Conservation (phyloP, 192 early-diverging fungal species). For the Chytriomyces confervae region DNA sequence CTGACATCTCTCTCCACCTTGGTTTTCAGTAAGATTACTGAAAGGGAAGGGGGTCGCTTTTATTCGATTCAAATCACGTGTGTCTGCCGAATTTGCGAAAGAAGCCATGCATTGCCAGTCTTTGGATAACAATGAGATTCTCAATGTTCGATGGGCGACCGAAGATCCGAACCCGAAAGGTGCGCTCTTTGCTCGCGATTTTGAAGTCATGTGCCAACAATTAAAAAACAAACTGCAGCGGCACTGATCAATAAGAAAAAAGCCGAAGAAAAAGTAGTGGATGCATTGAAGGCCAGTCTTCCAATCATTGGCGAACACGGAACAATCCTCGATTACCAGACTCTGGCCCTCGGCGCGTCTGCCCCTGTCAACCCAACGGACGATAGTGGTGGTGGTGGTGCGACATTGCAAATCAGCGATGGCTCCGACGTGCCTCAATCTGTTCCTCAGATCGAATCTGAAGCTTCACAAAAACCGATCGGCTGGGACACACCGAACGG, state of each 20-base stretch:
- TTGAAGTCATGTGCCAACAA: background rate
- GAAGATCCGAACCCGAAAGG: constrained; percentile 77
- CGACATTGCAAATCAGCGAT: background rate
- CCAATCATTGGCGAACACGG: constrained; percentile 60
- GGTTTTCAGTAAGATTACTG: constrained; percentile 71
- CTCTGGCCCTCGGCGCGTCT: constrained; percentile 19
- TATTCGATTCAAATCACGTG: constrained; percentile 73
- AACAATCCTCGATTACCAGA: constrained; percentile 62
- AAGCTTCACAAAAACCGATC: background rate
- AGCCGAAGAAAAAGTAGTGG: constrained; percentile 61
- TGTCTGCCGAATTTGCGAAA: constrained; percentile 85
- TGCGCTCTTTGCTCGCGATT: background rate
- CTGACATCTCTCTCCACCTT: constrained; percentile 20
- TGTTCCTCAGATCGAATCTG: background rate
- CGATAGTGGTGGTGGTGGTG: background rate
- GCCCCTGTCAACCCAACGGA: background rate
- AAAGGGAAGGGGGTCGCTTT: constrained; percentile 78
- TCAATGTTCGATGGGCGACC: constrained; percentile 81
- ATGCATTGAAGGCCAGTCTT: constrained; percentile 62
- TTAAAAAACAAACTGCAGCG: constrained; percentile 23
- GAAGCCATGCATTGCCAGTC: constrained; percentile 87
- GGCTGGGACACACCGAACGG: constrained; percentile 37
- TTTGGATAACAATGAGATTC: constrained; percentile 75
- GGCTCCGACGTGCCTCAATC: background rate
- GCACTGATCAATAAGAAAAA: constrained; percentile 61